These are phyloP conservation scores for Hordeum pubiflorum DNA, from an alignment of 202 grass and related monocot species.

Conservation along the genomic window DNA sequence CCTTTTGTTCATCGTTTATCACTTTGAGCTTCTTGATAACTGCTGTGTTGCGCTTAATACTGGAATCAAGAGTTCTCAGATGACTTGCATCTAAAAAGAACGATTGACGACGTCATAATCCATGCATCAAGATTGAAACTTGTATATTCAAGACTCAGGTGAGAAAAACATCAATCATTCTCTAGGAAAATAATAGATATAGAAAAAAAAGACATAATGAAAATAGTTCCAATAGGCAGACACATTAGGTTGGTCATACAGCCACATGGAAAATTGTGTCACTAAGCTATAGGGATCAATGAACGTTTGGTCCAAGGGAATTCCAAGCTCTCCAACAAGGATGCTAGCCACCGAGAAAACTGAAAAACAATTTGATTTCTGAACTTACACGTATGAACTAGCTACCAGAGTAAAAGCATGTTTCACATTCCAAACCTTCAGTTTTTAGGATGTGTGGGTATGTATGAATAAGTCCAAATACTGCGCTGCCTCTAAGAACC, in stretches of 20 bases:
- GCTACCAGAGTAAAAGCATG: neutral
- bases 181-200: too few species aligned
- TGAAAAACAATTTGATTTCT: neutral
- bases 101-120: neutral
- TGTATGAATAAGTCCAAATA: neutral
- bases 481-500: neutral
- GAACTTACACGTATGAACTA: neutral
- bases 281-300: neutral
- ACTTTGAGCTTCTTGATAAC: conserved; percentile 93
- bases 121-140: neutral
- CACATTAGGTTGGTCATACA: neutral
- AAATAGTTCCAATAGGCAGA: neutral
- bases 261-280: neutral
- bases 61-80: conserved; percentile 88
- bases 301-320: neutral
- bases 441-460: neutral
- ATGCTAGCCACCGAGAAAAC: neutral
- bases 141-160: neutral
- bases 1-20: conserved; percentile 85
- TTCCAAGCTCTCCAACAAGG: neutral
- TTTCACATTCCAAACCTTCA: neutral
- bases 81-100: conserved; percentile 70
- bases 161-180: neutral
- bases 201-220: too few species aligned
- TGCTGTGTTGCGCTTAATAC: conserved; percentile 76